Conservation (phyloP, 805 yeast species). For the Kluyveromyces wickerhamii region DNA sequence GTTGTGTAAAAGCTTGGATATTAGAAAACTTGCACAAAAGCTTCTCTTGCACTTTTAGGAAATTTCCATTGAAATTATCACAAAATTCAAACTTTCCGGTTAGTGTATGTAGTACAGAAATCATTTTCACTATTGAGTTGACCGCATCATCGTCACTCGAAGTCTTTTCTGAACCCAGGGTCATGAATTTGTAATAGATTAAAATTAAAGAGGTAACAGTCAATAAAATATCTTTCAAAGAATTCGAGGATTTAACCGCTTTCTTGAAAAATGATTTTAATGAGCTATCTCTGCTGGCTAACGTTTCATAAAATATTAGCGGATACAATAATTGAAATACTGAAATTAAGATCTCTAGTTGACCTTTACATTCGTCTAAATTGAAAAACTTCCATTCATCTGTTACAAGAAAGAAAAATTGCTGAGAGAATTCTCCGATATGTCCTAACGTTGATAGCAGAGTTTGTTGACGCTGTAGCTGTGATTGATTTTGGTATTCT, state of each 20-base stretch:
- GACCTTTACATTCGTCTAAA: not conserved
- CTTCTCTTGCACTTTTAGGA: constrained; percentile 53
- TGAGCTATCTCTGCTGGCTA: constrained; percentile 32
- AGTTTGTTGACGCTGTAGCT: constrained; percentile 32
- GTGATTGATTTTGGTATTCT: constrained; percentile 17
- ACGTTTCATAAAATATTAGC: constrained; percentile 47
- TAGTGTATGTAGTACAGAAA: constrained; percentile 62
- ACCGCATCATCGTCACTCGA: constrained; percentile 1
- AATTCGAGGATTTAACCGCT: constrained; percentile 37
- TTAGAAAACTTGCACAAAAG: constrained; percentile 39
- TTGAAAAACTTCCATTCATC: constrained; percentile 30
- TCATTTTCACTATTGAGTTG: constrained; percentile 34
- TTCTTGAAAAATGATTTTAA: constrained; percentile 36
- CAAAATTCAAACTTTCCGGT: constrained; percentile 67
- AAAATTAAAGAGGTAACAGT: constrained; percentile 18
- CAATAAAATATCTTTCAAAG: constrained; percentile 39
- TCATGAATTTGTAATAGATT: constrained; percentile 34
- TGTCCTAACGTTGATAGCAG: constrained; percentile 46
- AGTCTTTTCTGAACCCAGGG: constrained; percentile 12
- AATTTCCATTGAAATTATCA: constrained; percentile 51
- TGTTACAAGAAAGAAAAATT: constrained; percentile 27
- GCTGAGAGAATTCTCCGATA: constrained; percentile 42
- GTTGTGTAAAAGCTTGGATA: constrained; percentile 50
- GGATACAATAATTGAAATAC: constrained; percentile 38
- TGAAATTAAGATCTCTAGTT: constrained; percentile 21